Evolutionary conservation across 495 filamentous ascomycete species (phyloP), one percentile per base, ranked within the genome.

Genomic region (Tuber melanosporum): DNA sequence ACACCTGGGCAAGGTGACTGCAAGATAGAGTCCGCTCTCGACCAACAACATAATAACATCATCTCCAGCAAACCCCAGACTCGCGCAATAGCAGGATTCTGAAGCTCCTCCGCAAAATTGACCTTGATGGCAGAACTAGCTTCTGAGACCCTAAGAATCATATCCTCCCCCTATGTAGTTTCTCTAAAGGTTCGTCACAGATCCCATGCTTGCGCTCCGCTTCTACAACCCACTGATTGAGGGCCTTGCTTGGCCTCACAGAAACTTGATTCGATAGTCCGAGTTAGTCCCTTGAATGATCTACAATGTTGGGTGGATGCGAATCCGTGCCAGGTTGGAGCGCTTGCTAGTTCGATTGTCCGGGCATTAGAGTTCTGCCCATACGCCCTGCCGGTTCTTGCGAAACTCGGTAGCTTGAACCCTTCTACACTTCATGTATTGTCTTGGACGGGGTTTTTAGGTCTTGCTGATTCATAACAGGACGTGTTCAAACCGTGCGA

Each of bases 101-200:
- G 26, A 15, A 66, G 26, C 41, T 20, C 71, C 19, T 71, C 72
- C n/a, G 62, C 14, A 22, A n/a, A 70, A 76, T 47, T 45, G 14
- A n/a, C 36, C 47, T 76, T 39, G 15, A 82, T 82, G 80, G 70
- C 36, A 39, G 73, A 76, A 36, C 74, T 82, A 66, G 73, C 72
- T 7, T 47, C 72, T 19, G 81, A 81, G 39, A 69, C 81, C 42
- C 69, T 79, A 36, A 76, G 77, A 15, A 77, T 82, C 57, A 69
- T 82, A 62, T 82, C 80, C n/a, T 82, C 81, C 26, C 81, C 81
- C 19, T 82, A 82, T 75, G 81, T 75, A 15, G 80, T 79, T 26
- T 82, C 81, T 62, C 72, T 82, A 45, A 82, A 82, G 69, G 80
- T 82, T 69, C 14, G 71, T 73, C 26, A 43, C 44, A 19, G 44